Percentiles rank a stretch among this genome's conserved stretches.
Conservation (phyloP, 2,329 filamentous ascomycete species). For the Nemania sp. region DNA sequence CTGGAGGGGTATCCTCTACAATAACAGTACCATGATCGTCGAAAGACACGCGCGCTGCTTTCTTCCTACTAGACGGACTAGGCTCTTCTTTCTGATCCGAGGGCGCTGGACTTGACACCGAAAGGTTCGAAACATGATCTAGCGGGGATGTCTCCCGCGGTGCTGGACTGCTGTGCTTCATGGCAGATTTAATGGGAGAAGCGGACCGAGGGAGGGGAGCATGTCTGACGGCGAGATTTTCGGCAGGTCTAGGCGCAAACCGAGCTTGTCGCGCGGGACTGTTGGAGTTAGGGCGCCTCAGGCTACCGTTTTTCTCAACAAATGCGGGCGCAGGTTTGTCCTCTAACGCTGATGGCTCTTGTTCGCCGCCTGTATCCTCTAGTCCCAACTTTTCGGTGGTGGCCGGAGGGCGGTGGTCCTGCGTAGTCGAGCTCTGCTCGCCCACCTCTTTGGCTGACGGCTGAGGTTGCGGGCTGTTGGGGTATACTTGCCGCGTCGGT, state of each 20-base stretch:
- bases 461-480: conserved; percentile 21
- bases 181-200: conserved; percentile 76
- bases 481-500: conserved; percentile 40
- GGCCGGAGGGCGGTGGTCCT: conserved; percentile 12
- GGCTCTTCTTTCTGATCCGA: conserved; percentile 43
- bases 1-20: conserved; percentile 51
- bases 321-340: conserved; percentile 34
- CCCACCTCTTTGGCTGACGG: conserved; percentile 10
- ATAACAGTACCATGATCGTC: conserved; percentile 65
- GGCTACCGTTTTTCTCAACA: conserved; percentile 22
- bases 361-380: conserved; percentile 17
- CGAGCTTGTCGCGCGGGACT: conserved; percentile 71
- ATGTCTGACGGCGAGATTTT: conserved; percentile 63
- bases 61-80: conserved; percentile 56
- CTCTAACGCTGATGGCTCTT: conserved; percentile 21
- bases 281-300: conserved; percentile 49
- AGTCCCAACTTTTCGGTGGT: conserved; percentile 12
- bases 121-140: conserved; percentile 52
- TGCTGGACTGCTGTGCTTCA: conserved; percentile 66
- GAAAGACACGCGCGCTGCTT: conserved; percentile 76
- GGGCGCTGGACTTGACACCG: conserved; percentile 37
- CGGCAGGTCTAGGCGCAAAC: conserved; percentile 60
- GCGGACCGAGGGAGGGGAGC: conserved; percentile 70
- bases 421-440: conserved; percentile 4
- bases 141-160: conserved; percentile 54